phyloP scores from a whole-genome alignment of 1,284 basidiomycete genomes.

The Cerrena zonata region DNA sequence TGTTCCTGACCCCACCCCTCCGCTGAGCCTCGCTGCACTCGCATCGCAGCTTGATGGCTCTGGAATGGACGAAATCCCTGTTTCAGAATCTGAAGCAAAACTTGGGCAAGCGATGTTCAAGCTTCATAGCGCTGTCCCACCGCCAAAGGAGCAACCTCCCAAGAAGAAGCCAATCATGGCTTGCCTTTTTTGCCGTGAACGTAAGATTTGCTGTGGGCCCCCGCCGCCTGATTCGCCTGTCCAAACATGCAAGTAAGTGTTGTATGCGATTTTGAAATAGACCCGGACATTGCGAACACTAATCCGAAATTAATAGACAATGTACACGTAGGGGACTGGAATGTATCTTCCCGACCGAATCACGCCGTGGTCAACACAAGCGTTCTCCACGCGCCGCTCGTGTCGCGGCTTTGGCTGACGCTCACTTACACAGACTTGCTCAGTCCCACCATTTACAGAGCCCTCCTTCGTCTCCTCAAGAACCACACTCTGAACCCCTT shows the following conservation, averaged over 20 bases:
- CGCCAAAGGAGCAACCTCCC: constrained; percentile 12
- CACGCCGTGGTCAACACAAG: constrained; percentile 46
- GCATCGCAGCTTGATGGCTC: not conserved
- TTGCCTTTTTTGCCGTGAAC: constrained; percentile 35
- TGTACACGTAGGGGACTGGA: constrained; percentile 41
- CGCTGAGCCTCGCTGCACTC: not conserved
- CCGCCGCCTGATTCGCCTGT: constrained; percentile 25
- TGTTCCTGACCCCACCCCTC: not conserved
- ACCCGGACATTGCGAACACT: not conserved
- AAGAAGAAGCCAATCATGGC: constrained; percentile 35
- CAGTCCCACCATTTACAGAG: not conserved
- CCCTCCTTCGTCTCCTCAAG: not conserved
- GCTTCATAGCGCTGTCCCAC: constrained; percentile 13
- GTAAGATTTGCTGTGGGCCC: constrained; percentile 35
- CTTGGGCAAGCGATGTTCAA: constrained; percentile 25
- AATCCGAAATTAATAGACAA: constrained; percentile 37
- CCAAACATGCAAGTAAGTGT: constrained; percentile 31
- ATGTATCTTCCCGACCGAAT: constrained; percentile 49
- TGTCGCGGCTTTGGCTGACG: constrained; percentile 17
- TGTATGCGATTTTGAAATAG: not conserved
- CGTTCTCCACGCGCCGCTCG: constrained; percentile 26
- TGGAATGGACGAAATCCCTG: constrained; percentile 8
- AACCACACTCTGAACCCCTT: not conserved
- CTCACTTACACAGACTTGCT: constrained; percentile 1
- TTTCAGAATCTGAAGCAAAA: constrained; percentile 9